A percentile compares a stretch with the other conserved stretches of the same genome.
These are phyloP conservation scores for Aureobasidium vineae DNA, from an alignment of 2,329 filamentous ascomycete species.

Conservation along the genomic window DNA sequence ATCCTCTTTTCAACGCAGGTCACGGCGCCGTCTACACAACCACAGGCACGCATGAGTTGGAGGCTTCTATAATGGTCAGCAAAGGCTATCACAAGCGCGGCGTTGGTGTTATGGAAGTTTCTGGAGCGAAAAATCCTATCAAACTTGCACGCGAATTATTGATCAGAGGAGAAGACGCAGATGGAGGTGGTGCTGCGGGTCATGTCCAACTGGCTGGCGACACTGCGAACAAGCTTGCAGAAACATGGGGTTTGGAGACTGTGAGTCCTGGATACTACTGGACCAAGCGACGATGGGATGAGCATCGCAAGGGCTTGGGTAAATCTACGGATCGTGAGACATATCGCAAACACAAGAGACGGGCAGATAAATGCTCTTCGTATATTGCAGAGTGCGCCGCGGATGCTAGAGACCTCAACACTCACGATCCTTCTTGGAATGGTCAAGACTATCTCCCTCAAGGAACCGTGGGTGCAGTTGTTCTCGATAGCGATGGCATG, in stretches of 20 bases:
- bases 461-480: conserved; percentile 81
- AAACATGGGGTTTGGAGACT: conserved; percentile 66
- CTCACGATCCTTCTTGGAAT: conserved; percentile 53
- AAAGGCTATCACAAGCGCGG: conserved; percentile 70
- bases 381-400: neutral
- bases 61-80: conserved; percentile 84
- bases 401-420: conserved; percentile 19
- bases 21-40: conserved; percentile 84
- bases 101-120: conserved; percentile 71
- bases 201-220: conserved; percentile 69
- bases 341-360: conserved; percentile 46
- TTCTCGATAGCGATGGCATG: conserved; percentile 71
- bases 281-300: conserved; percentile 74
- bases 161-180: conserved; percentile 61
- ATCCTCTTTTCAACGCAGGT: conserved; percentile 79
- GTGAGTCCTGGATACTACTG: conserved; percentile 73
- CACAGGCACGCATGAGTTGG: conserved; percentile 78
- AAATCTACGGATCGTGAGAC: conserved; percentile 39
- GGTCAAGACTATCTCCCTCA: conserved; percentile 69
- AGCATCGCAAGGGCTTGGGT: conserved; percentile 64
- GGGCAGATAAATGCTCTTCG: conserved; percentile 34
- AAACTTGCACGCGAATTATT: conserved; percentile 69
- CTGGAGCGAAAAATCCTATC: conserved; percentile 75
- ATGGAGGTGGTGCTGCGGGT: conserved; percentile 60
- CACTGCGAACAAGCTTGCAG: conserved; percentile 67